Conservation (phyloP, 2,329 filamentous ascomycete genomes). For the Elsinoe perseae region DNA sequence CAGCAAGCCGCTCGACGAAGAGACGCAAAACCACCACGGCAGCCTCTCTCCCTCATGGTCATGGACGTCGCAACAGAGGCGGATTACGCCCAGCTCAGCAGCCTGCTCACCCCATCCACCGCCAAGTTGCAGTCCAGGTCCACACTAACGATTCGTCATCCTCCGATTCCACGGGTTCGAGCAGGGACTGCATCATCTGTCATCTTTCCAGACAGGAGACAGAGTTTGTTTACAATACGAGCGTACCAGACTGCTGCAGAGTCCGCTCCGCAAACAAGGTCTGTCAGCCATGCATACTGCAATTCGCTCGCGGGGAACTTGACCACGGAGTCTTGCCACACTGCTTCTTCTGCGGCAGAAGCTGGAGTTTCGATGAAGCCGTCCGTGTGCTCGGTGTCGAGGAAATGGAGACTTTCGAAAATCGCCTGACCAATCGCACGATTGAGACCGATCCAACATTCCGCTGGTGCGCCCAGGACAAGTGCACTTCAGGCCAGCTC, state of each 20-base stretch:
- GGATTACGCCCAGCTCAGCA: background rate
- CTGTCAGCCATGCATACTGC: background rate
- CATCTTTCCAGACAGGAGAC: too few relatives aligned
- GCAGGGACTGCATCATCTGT: too few relatives aligned
- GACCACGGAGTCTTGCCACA: background rate
- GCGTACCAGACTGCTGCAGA: background rate
- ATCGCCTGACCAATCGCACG: slow-evolving; percentile 12
- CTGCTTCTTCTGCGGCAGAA: background rate
- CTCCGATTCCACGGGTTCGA: too few relatives aligned
- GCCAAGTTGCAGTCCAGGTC: background rate
- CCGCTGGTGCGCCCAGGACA: slow-evolving; percentile 17
- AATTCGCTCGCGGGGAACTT: background rate
- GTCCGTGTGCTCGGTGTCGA: background rate
- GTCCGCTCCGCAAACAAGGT: background rate
- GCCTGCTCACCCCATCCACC: background rate
- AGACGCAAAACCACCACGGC: background rate
- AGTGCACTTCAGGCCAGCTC: slow-evolving; percentile 13
- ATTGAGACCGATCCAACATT: slow-evolving; percentile 12
- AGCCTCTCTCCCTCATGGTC: background rate
- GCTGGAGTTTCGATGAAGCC: background rate
- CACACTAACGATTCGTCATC: too few relatives aligned
- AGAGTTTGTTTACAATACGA: background rate
- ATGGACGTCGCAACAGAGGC: background rate
- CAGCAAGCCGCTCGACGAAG: background rate
- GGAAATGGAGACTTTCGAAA: background rate